Conservation (phyloP, 495 filamentous ascomycete species). For the Xylaria nigripes region DNA sequence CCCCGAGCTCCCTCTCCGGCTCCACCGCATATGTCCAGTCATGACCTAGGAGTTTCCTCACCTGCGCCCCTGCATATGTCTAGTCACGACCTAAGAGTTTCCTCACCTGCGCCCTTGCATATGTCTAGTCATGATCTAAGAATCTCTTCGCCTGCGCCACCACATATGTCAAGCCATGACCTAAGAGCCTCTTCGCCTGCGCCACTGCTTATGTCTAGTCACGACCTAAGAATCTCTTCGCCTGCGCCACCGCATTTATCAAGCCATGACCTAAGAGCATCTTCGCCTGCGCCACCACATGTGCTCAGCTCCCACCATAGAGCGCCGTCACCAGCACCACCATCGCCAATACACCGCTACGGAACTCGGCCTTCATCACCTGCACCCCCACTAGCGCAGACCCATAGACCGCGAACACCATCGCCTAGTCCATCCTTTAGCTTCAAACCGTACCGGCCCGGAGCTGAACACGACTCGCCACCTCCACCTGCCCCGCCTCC, state of each 20-base stretch:
- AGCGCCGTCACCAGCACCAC: constrained; percentile 31
- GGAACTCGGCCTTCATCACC: constrained; percentile 26
- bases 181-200: constrained; percentile 19
- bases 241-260: constrained; percentile 3
- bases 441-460: constrained; percentile 34
- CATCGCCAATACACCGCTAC: constrained; percentile 18
- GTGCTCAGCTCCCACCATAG: constrained; percentile 37
- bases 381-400: constrained; percentile 25
- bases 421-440: constrained; percentile 37
- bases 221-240: constrained; percentile 9
- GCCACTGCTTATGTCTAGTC: constrained; percentile 20
- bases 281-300: constrained; percentile 30
- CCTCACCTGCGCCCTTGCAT: constrained; percentile 30
- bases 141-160: constrained; percentile 30
- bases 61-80: constrained; percentile 38
- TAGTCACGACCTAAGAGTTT: constrained; percentile 16
- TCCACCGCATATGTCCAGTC: background rate
- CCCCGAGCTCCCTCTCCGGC: constrained; percentile 8
- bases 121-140: constrained; percentile 20
- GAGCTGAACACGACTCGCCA: constrained; percentile 30
- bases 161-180: constrained; percentile 16
- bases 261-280: background rate
- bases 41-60: background rate
- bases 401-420: constrained; percentile 22
- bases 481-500: constrained; percentile 49